Evolutionary conservation across 306 rosid species (phyloP).

Genomic region (Malus fusca): DNA sequence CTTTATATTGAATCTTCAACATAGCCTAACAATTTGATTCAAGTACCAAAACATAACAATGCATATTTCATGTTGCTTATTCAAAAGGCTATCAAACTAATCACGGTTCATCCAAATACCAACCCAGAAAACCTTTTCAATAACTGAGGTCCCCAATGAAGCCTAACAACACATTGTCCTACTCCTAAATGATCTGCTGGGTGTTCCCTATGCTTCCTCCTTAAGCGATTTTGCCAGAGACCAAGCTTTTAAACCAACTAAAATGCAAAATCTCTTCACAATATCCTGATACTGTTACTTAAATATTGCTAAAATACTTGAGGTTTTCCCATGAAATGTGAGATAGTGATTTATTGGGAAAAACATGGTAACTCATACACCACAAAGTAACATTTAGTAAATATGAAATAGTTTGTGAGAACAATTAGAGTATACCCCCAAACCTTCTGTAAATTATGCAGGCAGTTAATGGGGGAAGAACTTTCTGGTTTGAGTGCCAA

Average conservation of each 20-base stretch:
- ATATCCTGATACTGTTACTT: not conserved
- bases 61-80: not conserved
- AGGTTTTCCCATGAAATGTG: not conserved
- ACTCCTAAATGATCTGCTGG: not conserved
- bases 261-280: not conserved
- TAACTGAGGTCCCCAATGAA: not conserved
- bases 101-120: not conserved
- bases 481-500: slow-evolving; percentile 49
- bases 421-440: too few species aligned
- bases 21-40: not conserved
- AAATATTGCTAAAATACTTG: not conserved
- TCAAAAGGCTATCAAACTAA: not conserved
- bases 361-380: too few species aligned
- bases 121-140: not conserved
- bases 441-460: slow-evolving; percentile 18
- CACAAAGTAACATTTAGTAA: too few species aligned
- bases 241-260: not conserved
- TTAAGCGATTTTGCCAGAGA: not conserved
- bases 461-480: slow-evolving; percentile 79
- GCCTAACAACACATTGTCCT: not conserved
- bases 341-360: not conserved
- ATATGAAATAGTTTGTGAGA: too few species aligned
- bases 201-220: not conserved
- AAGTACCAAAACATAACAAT: not conserved
- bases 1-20: not conserved